Evolutionary conservation across 2,329 filamentous ascomycete genomes (phyloP).

Genomic region (Alternaria panax): DNA sequence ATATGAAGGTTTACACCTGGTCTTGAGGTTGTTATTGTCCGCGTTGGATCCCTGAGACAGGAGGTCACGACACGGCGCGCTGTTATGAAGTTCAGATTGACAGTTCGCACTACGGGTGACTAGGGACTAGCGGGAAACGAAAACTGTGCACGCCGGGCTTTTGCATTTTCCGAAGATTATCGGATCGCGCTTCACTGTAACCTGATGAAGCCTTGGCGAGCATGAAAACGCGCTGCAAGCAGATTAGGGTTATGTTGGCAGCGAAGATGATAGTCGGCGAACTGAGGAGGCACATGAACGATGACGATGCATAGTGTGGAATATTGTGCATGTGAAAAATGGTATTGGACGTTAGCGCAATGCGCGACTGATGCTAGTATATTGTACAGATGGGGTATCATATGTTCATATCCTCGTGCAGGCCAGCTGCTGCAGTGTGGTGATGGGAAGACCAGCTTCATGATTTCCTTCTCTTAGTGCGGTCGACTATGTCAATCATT

Average conservation of each 20-base stretch:
- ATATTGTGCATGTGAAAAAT: neutral
- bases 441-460: conserved; percentile 15
- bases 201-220: neutral
- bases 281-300: neutral
- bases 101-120: neutral
- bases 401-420: conserved; percentile 1
- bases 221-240: neutral
- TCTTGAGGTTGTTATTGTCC: neutral
- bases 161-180: conserved; percentile 13
- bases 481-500: neutral
- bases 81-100: neutral
- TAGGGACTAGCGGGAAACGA: neutral
- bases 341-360: neutral
- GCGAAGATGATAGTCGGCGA: neutral
- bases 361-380: conserved; percentile 4
- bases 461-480: neutral
- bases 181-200: conserved; percentile 3
- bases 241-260: neutral
- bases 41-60: neutral
- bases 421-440: conserved; percentile 12
- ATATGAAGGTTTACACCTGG: neutral
- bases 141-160: neutral
- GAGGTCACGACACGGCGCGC: neutral
- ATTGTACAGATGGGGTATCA: conserved; percentile 15
- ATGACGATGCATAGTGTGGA: neutral